Percentiles rank a stretch among this genome's conserved stretches.
Conservation (phyloP, 2,329 filamentous ascomycete species). For the Talaromyces funiculosus region DNA sequence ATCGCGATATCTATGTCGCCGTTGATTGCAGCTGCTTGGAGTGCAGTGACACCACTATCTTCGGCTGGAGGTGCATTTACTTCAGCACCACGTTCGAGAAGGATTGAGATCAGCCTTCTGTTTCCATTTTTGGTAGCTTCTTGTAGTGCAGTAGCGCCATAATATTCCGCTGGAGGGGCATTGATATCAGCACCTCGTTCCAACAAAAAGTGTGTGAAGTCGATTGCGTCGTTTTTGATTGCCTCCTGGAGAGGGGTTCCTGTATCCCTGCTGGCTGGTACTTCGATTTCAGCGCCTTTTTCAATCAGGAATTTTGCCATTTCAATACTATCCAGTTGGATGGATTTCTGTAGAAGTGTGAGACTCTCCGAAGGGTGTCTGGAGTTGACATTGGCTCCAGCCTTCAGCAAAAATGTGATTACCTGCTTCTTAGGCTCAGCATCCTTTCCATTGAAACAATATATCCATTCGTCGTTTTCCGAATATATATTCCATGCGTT, state of each 20-base stretch:
- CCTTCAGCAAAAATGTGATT: not conserved
- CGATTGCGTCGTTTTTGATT: not conserved
- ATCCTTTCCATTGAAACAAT: too few species aligned
- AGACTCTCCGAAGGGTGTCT: not conserved
- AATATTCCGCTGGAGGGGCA: not conserved
- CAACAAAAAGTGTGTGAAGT: not conserved
- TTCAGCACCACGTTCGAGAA: not conserved
- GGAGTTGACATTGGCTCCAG: not conserved
- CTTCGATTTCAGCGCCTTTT: not conserved
- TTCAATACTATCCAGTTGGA: accelerated
- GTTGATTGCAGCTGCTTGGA: not conserved
- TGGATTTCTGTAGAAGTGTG: not conserved
- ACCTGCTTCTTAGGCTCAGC: too few species aligned
- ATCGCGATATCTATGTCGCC: constrained; percentile 9
- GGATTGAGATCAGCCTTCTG: not conserved
- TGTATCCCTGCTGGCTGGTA: too few species aligned
- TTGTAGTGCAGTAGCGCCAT: not conserved
- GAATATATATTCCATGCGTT: not conserved
- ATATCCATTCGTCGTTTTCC: too few species aligned
- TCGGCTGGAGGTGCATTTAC: not conserved
- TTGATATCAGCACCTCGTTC: constrained; percentile 18
- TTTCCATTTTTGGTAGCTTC: not conserved
- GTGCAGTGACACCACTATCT: not conserved
- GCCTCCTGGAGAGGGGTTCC: constrained; percentile 3
- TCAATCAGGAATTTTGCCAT: not conserved